phyloP scores from a whole-genome alignment of 2,329 filamentous ascomycete species.

The Chrysoporthe deuterocubensis region DNA sequence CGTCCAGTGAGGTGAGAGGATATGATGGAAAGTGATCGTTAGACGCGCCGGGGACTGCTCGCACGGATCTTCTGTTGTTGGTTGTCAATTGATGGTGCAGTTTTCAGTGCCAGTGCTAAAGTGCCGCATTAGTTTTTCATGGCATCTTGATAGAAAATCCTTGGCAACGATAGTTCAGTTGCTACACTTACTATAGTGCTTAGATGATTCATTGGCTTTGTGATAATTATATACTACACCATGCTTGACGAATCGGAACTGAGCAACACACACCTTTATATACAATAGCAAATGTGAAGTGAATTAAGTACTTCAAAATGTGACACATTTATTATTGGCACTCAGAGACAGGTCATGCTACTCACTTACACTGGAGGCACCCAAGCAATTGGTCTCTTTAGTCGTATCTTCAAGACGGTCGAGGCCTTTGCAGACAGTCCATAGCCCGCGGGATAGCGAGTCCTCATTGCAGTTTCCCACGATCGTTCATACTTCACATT shows the following conservation, averaged over 20 bases:
- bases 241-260: neutral
- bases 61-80: neutral
- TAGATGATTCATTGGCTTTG: neutral
- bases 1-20: neutral
- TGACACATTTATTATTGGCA: neutral
- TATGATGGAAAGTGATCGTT: neutral
- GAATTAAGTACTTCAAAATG: no score
- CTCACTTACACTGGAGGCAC: neutral
- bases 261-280: neutral
- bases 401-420: neutral
- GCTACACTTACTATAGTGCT: no score
- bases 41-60: neutral
- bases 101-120: neutral
- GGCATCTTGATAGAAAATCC: no score
- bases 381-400: neutral
- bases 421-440: neutral
- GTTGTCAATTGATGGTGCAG: neutral
- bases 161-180: no score
- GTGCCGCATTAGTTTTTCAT: neutral
- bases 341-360: neutral
- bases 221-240: neutral
- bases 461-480: neutral
- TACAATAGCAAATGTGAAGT: neutral
- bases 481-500: no score
- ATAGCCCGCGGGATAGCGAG: neutral